Evolutionary conservation across 495 filamentous ascomycete genomes (phyloP).

Genomic region (Trichoderma virens): DNA sequence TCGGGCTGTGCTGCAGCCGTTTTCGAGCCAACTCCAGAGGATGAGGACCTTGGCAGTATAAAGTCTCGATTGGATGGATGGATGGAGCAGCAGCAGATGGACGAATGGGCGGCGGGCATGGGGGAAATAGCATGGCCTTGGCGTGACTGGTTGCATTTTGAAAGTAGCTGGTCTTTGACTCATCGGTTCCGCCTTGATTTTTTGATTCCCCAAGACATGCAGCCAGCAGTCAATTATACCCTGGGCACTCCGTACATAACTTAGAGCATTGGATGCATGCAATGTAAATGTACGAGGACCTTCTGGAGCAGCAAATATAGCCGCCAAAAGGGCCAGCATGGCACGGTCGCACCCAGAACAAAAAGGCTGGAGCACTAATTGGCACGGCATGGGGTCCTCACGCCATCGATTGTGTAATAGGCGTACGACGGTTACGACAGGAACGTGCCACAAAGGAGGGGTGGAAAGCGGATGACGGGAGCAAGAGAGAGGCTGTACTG

Average conservation of each 20-base stretch:
- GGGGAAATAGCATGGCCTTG: neutral
- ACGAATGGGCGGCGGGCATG: neutral
- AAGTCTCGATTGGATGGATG: neutral
- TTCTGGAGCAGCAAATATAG: no score
- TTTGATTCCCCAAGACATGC: no score
- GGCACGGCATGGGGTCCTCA: neutral
- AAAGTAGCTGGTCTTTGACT: neutral
- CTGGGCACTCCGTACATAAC: no score
- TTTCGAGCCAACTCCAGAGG: no score
- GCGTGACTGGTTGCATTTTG: neutral
- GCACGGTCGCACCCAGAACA: neutral
- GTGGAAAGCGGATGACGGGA: neutral
- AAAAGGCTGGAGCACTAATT: neutral
- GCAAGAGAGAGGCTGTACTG: neutral
- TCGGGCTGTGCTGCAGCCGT: neutral
- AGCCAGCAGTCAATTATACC: neutral
- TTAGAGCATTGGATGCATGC: neutral
- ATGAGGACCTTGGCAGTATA: neutral
- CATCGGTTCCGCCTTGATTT: neutral
- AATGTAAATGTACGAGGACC: no score
- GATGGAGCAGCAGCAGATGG: neutral
- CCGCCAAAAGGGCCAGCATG: neutral
- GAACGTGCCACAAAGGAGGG: neutral
- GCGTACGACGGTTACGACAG: slow-evolving; percentile 7
- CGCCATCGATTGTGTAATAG: slow-evolving; percentile 9